Conservation (phyloP, 192 early-diverging fungal species). For the Radiomyces spectabilis region DNA sequence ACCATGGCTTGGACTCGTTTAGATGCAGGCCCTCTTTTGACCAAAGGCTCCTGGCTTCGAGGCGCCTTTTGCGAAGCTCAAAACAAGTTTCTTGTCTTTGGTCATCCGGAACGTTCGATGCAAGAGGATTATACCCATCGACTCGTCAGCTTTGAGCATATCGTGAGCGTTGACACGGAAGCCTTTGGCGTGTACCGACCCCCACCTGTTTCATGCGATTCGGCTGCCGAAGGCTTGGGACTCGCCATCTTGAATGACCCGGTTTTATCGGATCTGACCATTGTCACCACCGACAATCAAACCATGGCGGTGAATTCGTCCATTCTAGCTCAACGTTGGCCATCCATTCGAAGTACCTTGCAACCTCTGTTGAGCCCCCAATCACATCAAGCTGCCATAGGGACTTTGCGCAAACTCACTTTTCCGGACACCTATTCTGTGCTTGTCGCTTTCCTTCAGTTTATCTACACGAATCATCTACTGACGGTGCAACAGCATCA, state of each 20-base stretch:
- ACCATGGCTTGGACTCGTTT: constrained; percentile 57
- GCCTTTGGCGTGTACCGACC: constrained; percentile 58
- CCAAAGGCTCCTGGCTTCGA: constrained; percentile 69
- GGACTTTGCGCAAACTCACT: constrained; percentile 11
- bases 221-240: constrained; percentile 47
- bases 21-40: constrained; percentile 55
- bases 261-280: constrained; percentile 44
- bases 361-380: neutral
- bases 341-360: constrained; percentile 18
- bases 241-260: constrained; percentile 44
- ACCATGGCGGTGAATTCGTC: constrained; percentile 43
- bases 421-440: constrained; percentile 21
- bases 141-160: constrained; percentile 68
- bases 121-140: constrained; percentile 71
- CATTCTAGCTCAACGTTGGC: constrained; percentile 43
- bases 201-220: constrained; percentile 40
- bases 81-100: constrained; percentile 62
- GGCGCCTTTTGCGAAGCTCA: constrained; percentile 54
- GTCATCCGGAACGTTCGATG: constrained; percentile 55
- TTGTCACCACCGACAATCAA: constrained; percentile 41
- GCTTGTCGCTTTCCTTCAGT: constrained; percentile 22
- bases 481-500: constrained; percentile 56
- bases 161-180: constrained; percentile 60
- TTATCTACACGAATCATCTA: constrained; percentile 39
- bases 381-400: neutral